A percentile compares a stretch with the other conserved stretches of the same genome.
phyloP scores from a whole-genome alignment of 345 rosid species.

The Stellera chamaejasme region DNA sequence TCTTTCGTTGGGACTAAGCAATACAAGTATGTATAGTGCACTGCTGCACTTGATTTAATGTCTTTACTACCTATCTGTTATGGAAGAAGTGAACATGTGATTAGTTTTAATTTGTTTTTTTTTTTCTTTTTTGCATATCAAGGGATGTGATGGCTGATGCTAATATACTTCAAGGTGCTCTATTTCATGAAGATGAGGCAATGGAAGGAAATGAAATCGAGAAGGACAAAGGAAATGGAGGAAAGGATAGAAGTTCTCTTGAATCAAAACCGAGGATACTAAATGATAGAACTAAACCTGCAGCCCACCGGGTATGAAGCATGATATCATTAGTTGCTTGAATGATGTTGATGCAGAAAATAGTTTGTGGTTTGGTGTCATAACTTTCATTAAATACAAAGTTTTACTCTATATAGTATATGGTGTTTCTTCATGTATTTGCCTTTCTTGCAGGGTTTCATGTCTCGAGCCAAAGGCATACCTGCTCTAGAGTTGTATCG shows the following conservation, averaged over 20 bases:
- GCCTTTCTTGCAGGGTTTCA: slow-evolving; percentile 52
- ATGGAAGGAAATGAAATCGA: slow-evolving; percentile 40
- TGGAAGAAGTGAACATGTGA: slow-evolving; percentile 3
- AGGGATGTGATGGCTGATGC: slow-evolving; percentile 96
- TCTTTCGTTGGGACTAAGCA: slow-evolving; percentile 93
- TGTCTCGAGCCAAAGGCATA: slow-evolving; percentile 98
- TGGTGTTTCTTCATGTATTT: slow-evolving; percentile 3
- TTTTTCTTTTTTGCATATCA: slow-evolving; percentile 15
- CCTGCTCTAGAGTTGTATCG: slow-evolving; percentile 93
- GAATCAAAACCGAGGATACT: slow-evolving; percentile 43
- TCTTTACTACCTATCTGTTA: background rate
- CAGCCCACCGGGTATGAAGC: slow-evolving; percentile 85
- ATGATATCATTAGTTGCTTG: background rate
- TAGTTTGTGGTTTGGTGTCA: too few species aligned
- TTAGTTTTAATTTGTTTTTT: background rate
- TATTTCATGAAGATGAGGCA: slow-evolving; percentile 76
- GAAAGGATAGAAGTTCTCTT: slow-evolving; percentile 28
- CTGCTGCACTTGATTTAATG: background rate
- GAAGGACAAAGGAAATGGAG: slow-evolving; percentile 38
- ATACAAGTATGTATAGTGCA: slow-evolving; percentile 57
- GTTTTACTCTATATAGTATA: too few species aligned
- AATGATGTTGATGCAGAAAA: slow-evolving; percentile 1
- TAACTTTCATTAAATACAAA: too few species aligned
- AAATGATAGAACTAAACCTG: slow-evolving; percentile 73
- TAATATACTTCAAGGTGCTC: slow-evolving; percentile 86